Evolutionary conservation across 345 rosid genomes (phyloP).

Genomic region (Gossypium mustelinum): DNA sequence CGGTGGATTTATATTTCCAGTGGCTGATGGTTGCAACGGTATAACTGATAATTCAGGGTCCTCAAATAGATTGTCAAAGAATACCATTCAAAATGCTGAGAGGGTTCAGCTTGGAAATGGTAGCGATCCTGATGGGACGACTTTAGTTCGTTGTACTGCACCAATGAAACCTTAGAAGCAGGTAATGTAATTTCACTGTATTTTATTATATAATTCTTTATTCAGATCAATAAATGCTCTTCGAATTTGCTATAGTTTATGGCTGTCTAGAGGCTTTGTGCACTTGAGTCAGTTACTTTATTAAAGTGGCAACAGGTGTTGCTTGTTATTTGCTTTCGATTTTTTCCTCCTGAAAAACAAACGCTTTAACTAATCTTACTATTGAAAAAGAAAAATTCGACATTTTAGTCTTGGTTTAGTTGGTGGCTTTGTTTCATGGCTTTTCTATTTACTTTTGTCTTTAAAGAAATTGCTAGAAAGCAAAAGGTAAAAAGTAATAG

Average conservation of each 20-base stretch:
- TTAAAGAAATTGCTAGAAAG: neutral
- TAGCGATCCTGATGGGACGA: conserved; percentile 20
- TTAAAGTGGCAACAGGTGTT: neutral
- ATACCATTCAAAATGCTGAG: conserved; percentile 22
- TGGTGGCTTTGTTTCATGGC: neutral
- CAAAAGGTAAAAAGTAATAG: neutral
- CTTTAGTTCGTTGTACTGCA: conserved; percentile 25
- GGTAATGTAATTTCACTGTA: conserved; percentile 26
- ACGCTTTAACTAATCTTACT: neutral
- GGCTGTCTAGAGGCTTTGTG: neutral
- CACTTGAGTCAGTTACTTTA: neutral
- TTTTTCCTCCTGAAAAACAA: neutral
- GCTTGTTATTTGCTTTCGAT: neutral
- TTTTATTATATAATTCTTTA: neutral
- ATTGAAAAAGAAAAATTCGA: too few relatives aligned
- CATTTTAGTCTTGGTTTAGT: neutral
- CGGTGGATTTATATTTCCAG: conserved; percentile 14
- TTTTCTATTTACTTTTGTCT: neutral
- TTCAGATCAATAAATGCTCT: neutral
- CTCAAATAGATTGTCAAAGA: conserved; percentile 32
- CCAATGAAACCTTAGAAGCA: conserved; percentile 29
- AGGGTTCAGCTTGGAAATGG: conserved; percentile 26
- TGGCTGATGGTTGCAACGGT: conserved; percentile 18
- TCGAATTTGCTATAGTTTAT: neutral
- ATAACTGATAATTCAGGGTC: conserved; percentile 28